Evolutionary conservation across 345 rosid genomes (phyloP).

Genomic region (Luvunga scandens): DNA sequence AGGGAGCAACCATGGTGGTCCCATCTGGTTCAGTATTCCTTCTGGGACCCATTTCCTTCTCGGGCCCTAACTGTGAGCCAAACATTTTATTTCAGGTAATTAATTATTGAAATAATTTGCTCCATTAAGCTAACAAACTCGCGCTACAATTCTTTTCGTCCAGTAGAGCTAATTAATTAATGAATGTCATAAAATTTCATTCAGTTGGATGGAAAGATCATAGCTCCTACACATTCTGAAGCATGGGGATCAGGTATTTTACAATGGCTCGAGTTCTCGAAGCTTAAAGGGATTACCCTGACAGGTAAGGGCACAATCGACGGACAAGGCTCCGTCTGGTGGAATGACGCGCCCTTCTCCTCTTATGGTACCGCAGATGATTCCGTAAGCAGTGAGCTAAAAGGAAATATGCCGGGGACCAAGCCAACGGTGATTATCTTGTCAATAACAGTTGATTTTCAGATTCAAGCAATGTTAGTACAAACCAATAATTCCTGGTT

Average conservation of each 20-base stretch:
- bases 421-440: conserved; percentile 63
- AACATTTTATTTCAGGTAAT: conserved; percentile 71
- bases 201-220: conserved; percentile 83
- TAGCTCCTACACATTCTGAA: conserved; percentile 63
- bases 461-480: background rate
- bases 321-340: conserved; percentile 85
- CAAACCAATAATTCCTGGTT: background rate
- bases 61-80: conserved; percentile 55
- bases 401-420: conserved; percentile 55
- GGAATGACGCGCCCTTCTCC: conserved; percentile 46
- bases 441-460: background rate
- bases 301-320: conserved; percentile 76
- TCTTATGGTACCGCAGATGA: conserved; percentile 27
- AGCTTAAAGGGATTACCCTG: conserved; percentile 56
- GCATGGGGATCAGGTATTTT: conserved; percentile 65
- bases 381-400: conserved; percentile 33
- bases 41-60: conserved; percentile 67
- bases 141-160: background rate
- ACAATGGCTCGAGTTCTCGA: conserved; percentile 78
- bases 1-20: conserved; percentile 54
- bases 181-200: background rate
- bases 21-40: conserved; percentile 76
- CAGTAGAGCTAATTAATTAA: background rate
- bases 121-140: background rate
- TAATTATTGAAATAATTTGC: background rate